These are phyloP conservation scores for Closterium sp. DNA, from an alignment of 139 green algal genomes.

Conservation along the genomic window DNA sequence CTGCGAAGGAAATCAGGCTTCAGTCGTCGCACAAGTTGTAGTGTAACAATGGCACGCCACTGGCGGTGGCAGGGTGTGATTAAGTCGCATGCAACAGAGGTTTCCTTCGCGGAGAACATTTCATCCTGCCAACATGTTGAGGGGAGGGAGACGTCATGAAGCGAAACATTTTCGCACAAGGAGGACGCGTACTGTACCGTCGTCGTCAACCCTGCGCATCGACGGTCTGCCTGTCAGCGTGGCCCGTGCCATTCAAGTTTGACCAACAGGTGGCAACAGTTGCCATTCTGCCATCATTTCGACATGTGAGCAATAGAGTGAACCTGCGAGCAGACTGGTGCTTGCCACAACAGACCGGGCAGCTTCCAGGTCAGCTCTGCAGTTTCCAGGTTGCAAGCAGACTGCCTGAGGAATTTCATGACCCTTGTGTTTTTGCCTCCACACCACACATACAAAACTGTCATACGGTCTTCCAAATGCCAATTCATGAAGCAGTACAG, in stretches of 20 bases:
- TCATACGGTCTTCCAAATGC: neutral
- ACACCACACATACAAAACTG: too few relatives aligned
- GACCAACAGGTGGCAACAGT: neutral
- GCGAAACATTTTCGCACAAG: too few relatives aligned
- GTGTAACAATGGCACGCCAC: neutral
- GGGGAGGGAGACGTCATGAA: too few relatives aligned
- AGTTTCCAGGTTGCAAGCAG: neutral
- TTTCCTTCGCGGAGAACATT: neutral
- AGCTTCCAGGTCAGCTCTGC: neutral
- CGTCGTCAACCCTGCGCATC: neutral
- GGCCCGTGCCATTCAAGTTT: neutral
- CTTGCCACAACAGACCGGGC: neutral
- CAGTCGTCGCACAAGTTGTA: neutral
- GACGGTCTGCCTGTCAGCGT: neutral
- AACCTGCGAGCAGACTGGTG: neutral
- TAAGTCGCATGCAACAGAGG: too few relatives aligned
- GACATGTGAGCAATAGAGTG: neutral
- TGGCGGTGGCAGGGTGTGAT: neutral
- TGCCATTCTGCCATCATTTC: neutral
- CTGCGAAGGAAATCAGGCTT: neutral
- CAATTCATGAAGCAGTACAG: neutral
- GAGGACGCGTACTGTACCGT: neutral
- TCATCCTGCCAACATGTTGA: too few relatives aligned
- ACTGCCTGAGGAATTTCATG: neutral
- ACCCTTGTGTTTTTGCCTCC: too few relatives aligned